Conservation (phyloP, 140 eudicot genomes). For the Anethum foeniculum region DNA sequence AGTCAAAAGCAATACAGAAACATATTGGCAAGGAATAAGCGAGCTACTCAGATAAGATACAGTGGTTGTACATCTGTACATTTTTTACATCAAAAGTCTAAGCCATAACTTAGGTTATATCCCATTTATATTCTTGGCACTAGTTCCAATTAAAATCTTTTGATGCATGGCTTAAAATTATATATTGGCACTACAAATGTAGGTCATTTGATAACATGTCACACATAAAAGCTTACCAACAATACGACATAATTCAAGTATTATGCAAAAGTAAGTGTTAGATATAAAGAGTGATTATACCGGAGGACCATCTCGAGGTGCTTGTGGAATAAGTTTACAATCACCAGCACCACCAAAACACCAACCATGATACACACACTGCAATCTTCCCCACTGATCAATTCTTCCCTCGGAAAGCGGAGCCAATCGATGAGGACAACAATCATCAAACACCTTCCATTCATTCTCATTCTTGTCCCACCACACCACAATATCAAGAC, state of each 20-base stretch:
- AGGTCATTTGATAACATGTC: background rate
- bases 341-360: conserved; percentile 73
- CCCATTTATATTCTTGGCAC: no score
- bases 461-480: conserved; percentile 58
- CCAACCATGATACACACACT: conserved; percentile 96
- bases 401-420: conserved; percentile 88
- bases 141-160: no score
- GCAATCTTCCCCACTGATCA: conserved; percentile 86
- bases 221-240: background rate
- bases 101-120: background rate
- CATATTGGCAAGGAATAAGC: no score
- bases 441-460: conserved; percentile 86
- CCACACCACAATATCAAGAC: conserved; percentile 74
- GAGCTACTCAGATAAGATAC: no score
- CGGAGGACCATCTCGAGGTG: conserved; percentile 77
- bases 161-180: no score
- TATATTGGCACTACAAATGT: no score
- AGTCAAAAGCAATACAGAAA: no score
- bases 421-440: conserved; percentile 76
- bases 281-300: conserved; percentile 21
- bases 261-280: background rate
- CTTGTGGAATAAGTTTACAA: conserved; percentile 75
- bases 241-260: background rate
- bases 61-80: background rate
- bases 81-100: background rate